phyloP scores from a whole-genome alignment of 495 filamentous ascomycete species.

The Saxophila tyrrhenica region DNA sequence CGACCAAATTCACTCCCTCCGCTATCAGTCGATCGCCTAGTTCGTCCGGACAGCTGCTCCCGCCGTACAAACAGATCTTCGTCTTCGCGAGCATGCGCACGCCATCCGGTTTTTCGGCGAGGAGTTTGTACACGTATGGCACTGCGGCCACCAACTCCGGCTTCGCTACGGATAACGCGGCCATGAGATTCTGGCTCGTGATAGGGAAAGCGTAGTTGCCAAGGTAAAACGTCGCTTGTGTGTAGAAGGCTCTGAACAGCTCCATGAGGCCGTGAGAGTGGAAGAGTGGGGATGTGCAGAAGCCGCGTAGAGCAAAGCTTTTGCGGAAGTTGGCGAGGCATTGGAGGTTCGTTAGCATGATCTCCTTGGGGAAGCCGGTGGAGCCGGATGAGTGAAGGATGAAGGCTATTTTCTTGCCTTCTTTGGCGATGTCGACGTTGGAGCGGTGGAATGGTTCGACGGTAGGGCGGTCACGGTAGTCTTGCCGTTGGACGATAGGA shows the following conservation, averaged over 20 bases:
- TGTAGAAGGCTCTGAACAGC: slow-evolving; percentile 37
- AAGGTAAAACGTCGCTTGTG: slow-evolving; percentile 33
- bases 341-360: slow-evolving; percentile 32
- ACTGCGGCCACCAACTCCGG: slow-evolving; percentile 13
- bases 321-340: slow-evolving; percentile 34
- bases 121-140: slow-evolving; percentile 19
- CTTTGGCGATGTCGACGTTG: not conserved
- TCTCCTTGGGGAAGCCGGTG: slow-evolving; percentile 22
- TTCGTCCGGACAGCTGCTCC: slow-evolving; percentile 18
- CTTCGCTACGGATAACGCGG: slow-evolving; percentile 24
- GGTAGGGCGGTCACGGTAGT: not conserved
- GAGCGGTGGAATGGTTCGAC: not conserved
- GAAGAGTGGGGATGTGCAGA: slow-evolving; percentile 19
- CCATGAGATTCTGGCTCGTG: slow-evolving; percentile 31
- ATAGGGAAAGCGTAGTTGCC: slow-evolving; percentile 37
- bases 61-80: slow-evolving; percentile 13
- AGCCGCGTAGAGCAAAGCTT: slow-evolving; percentile 21
- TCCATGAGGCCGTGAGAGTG: slow-evolving; percentile 38
- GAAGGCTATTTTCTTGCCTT: slow-evolving; percentile 14
- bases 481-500: not conserved
- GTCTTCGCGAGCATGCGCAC: slow-evolving; percentile 8
- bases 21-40: slow-evolving; percentile 42
- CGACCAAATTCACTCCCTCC: slow-evolving; percentile 43
- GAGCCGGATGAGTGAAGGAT: slow-evolving; percentile 21
- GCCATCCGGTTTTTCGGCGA: slow-evolving; percentile 16